A percentile compares a stretch with the other conserved stretches of the same genome.
These are phyloP conservation scores for Paulinella micropora DNA, from an alignment of 78 protist genomes.

Conservation along the genomic window DNA sequence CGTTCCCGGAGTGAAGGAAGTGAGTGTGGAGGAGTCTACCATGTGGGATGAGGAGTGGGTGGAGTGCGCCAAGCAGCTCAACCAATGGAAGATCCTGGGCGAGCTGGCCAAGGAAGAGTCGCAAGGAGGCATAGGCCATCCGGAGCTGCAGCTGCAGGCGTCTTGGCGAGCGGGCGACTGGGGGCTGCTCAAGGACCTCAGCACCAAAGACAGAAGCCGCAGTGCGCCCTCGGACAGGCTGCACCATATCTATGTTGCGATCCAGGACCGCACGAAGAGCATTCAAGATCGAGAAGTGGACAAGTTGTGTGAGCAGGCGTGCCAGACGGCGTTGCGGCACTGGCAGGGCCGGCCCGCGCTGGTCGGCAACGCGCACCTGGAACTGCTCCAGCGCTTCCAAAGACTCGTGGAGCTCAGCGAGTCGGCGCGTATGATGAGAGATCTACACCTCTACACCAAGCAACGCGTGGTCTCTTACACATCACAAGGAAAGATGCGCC, in stretches of 20 bases:
- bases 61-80: conserved; percentile 49
- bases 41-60: conserved; percentile 73
- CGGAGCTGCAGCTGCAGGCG: conserved; percentile 36
- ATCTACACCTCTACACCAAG: too few relatives aligned
- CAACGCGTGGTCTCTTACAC: too few relatives aligned
- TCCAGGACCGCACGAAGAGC: conserved; percentile 19
- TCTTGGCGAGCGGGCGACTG: conserved; percentile 46
- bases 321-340: conserved; percentile 16
- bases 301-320: conserved; percentile 18
- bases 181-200: neutral
- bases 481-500: too few relatives aligned
- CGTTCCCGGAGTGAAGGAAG: too few relatives aligned
- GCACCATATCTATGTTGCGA: conserved; percentile 19
- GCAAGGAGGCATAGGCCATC: conserved; percentile 2
- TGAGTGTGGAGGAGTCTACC: too few relatives aligned
- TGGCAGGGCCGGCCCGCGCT: conserved; percentile 22
- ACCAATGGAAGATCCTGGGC: conserved; percentile 51
- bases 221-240: neutral
- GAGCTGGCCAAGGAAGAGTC: neutral
- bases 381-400: conserved; percentile 34
- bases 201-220: neutral
- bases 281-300: conserved; percentile 7
- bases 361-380: conserved; percentile 4
- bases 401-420: conserved; percentile 44
- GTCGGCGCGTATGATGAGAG: conserved; percentile 20